Conservation (phyloP, 169 alveolate genomes). For the Plasmodium gallinaceum region DNA sequence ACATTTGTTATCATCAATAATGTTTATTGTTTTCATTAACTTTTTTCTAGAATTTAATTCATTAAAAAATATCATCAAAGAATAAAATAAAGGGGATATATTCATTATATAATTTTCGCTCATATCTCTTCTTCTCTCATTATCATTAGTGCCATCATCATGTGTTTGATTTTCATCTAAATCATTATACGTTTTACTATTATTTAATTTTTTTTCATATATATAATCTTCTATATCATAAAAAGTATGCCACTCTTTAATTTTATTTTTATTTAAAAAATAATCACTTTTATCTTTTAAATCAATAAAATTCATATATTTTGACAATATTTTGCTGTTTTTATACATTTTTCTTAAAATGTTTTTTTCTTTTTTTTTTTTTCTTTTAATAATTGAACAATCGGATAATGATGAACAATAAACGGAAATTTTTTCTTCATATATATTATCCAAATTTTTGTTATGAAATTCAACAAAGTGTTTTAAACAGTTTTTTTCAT, state of each 20-base stretch:
- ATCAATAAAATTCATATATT: not conserved
- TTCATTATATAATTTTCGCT: slow-evolving; percentile 11
- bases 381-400: not conserved
- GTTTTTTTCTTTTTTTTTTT: slow-evolving; percentile 7
- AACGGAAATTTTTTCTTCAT: not conserved
- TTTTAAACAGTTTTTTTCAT: not conserved
- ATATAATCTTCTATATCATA: not conserved
- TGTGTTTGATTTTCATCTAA: not conserved
- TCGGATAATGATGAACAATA: not conserved
- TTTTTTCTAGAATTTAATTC: slow-evolving; percentile 65
- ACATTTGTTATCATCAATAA: slow-evolving; percentile 55
- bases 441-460: not conserved
- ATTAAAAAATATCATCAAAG: slow-evolving; percentile 65
- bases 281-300: not conserved
- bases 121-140: not conserved
- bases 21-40: slow-evolving; percentile 54
- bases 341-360: slow-evolving; percentile 17
- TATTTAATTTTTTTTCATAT: not conserved
- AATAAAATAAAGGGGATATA: slow-evolving; percentile 49
- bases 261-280: not conserved
- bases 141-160: not conserved
- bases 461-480: not conserved
- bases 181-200: not conserved
- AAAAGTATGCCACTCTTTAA: not conserved
- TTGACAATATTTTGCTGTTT: slow-evolving; percentile 25